phyloP scores from a whole-genome alignment of 768 basidiomycete species.

The Neoboletus magnificus region DNA sequence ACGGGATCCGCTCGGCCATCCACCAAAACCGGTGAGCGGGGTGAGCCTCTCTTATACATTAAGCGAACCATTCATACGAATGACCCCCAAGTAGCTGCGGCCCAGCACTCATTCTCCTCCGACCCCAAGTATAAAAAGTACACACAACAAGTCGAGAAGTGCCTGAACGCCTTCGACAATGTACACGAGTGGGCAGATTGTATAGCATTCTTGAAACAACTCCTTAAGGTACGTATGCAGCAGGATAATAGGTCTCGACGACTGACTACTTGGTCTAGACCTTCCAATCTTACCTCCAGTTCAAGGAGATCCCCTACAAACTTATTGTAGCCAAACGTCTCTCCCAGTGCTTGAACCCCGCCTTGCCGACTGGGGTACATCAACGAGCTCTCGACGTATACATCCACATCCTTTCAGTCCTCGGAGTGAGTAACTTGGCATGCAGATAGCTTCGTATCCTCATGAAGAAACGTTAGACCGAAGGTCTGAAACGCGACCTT shows the following conservation, averaged over 20 bases:
- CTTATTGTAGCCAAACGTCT: conserved; percentile 92
- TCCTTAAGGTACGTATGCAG: conserved; percentile 67
- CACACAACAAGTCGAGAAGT: conserved; percentile 87
- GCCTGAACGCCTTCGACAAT: conserved; percentile 88
- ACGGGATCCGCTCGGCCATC: conserved; percentile 10
- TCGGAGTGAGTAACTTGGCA: conserved; percentile 61
- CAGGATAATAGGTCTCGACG: neutral
- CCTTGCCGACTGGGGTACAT: conserved; percentile 93
- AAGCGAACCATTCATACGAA: neutral
- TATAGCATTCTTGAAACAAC: conserved; percentile 91
- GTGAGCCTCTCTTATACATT: conserved; percentile 18
- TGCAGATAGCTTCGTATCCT: conserved; percentile 1
- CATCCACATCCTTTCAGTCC: conserved; percentile 82
- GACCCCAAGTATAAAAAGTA: conserved; percentile 97
- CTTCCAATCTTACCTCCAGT: conserved; percentile 89
- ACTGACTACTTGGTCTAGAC: conserved; percentile 50
- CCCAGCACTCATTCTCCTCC: conserved; percentile 56
- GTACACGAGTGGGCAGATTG: conserved; percentile 99
- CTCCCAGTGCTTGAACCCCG: conserved; percentile 96
- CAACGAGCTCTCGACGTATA: conserved; percentile 96
- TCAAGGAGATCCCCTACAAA: conserved; percentile 95
- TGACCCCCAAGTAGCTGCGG: conserved; percentile 37
- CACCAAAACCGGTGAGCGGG: conserved; percentile 28
- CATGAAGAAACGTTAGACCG: conserved; percentile 49
- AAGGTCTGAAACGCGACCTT: conserved; percentile 83